Base-by-base conservation (phyloP, 169 alveolate genomes). In the Plasmodium inui region DNA sequence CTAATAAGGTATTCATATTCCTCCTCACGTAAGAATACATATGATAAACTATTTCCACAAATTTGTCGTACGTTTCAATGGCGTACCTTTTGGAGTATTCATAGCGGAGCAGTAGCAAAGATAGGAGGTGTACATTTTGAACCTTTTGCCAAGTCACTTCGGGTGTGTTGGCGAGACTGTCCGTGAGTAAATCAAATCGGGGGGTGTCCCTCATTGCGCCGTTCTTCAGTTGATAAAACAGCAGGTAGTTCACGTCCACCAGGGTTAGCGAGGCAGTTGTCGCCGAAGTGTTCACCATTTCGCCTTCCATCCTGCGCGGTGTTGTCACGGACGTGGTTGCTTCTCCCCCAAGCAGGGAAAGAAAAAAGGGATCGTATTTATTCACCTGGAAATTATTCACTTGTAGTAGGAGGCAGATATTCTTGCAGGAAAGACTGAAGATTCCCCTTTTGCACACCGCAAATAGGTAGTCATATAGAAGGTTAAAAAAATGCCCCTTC, bases 181-280 rank as follows among this genome's bases (percentile, higher is more conserved):
- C 61, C 10, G 82, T 41, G 26, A 89, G n/a, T 19, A 50, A n/a
- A 26, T 85, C 46, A 57, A 74, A 32, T 30, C 22, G 37, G 39
- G 30, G 32, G 9, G n/a, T 34, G 26, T 14, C 34, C 12, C 70
- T n/a, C 39, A 73, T 73, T 79, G 73, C 28, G 6, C 34, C 74
- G 73, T 89, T 89, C 71, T 89, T 79, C 34, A 89, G 41, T 79
- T 89, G 94, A 53, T 89, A 89, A 73, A 78, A 89, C 10, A 89
- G 73, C 30, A 89, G 73, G 50, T 89, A 89, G 22, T 89, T 89
- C 72, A 78, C 34, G 82, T 89, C 94, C 12, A 14, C 34, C 26
- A 79, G 9, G n/a, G 90, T 79, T 67, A 67, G 37, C 12, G 37
- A 14, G 61, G 19, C 2, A 22, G 22, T 14, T 50, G 22, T 14